Evolutionary conservation across 2,329 filamentous ascomycete species (phyloP).

Genomic region (Botryotinia globosa): DNA sequence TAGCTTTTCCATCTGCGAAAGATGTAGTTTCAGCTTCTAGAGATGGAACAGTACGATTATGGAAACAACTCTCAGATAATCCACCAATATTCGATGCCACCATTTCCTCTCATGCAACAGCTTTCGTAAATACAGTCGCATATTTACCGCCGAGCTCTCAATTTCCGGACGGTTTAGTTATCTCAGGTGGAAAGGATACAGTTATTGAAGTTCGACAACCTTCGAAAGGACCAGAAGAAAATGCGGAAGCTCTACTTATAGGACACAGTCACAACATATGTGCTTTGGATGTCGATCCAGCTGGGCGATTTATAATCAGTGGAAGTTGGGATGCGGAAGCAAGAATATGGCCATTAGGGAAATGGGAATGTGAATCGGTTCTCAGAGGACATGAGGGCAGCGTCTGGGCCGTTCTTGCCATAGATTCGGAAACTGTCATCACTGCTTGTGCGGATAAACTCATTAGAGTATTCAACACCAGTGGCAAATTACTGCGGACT

Average conservation of each 20-base stretch:
- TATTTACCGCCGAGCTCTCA: conserved; percentile 69
- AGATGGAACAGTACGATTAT: conserved; percentile 85
- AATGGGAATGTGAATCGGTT: conserved; percentile 74
- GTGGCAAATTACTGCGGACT: conserved; percentile 60
- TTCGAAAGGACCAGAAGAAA: conserved; percentile 62
- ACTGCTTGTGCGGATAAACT: conserved; percentile 91
- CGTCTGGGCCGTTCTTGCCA: conserved; percentile 89
- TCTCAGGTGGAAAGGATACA: conserved; percentile 87
- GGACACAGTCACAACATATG: conserved; percentile 89
- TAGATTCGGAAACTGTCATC: conserved; percentile 75
- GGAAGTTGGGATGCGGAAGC: conserved; percentile 92
- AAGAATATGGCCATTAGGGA: conserved; percentile 79
- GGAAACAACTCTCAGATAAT: conserved; percentile 65
- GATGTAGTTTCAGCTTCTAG: conserved; percentile 81
- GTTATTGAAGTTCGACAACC: conserved; percentile 87
- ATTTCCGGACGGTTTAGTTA: conserved; percentile 70
- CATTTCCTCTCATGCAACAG: conserved; percentile 75
- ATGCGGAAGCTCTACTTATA: conserved; percentile 80
- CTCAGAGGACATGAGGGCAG: conserved; percentile 75
- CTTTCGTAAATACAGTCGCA: conserved; percentile 84
- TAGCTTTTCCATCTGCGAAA: conserved; percentile 71
- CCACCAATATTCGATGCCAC: conserved; percentile 73
- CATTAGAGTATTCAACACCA: conserved; percentile 75
- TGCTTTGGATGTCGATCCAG: conserved; percentile 72
- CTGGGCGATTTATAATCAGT: conserved; percentile 74